Evolutionary conservation across 1,284 basidiomycete genomes (phyloP), one percentile per base, ranked within the genome.

Genomic region (Amylostereum chailletii): DNA sequence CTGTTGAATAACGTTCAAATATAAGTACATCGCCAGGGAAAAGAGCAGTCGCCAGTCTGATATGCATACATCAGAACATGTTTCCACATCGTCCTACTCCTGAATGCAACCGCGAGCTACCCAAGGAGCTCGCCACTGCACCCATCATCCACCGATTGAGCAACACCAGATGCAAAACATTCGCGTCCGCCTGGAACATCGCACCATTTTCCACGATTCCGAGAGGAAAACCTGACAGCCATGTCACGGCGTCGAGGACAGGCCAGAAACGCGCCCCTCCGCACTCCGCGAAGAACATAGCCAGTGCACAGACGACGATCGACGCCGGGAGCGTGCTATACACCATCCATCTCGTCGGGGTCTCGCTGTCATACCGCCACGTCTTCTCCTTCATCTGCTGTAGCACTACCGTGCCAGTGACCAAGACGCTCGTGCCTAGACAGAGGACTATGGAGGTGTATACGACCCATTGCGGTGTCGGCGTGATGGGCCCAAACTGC

Each of bases 61-160:
- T n/a, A n/a, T n/a, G n/a, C n/a, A n/a, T n/a, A n/a, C n/a, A n/a
- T n/a, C n/a, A n/a, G n/a, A n/a, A n/a, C n/a, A n/a, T n/a, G n/a
- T n/a, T n/a, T n/a, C n/a, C n/a, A n/a, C n/a, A n/a, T n/a, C n/a
- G n/a, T n/a, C n/a, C n/a, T n/a, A n/a, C n/a, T n/a, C n/a, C n/a
- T n/a, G n/a, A n/a, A n/a, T n/a, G n/a, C n/a, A n/a, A n/a, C n/a
- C n/a, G n/a, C n/a, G n/a, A n/a, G 26, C 61, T 63, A 10, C 61
- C 61, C 33, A 62, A 42, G 1, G 60, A 45, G 51, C 61, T 63
- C 7, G 60, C 59, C 8, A 63, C 58, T 7, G 60, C 61, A 36
- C 59, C 60, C 57, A 63, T 62, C 37, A 62, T 52, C 61, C 61
- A 62, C n/a, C 60, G 51, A 50, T 59, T 60, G 26, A 62, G 37